A percentile compares a stretch with the other conserved stretches of the same genome.
Conservation (phyloP, 2,329 filamentous ascomycete genomes). For the Teratosphaeriaceae sp. region DNA sequence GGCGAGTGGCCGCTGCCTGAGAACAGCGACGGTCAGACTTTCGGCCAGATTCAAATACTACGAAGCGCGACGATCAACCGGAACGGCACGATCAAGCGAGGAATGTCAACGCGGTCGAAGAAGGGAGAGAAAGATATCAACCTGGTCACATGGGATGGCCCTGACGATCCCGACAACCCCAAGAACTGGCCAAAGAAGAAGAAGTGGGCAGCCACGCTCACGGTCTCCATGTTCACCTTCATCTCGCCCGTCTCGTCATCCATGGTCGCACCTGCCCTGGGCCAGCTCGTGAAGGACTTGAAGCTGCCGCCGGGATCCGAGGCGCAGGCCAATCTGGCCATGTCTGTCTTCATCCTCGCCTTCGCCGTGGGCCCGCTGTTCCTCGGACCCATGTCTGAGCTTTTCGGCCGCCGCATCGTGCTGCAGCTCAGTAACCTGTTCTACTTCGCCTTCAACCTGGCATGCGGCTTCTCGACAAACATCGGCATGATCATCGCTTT, state of each 20-base stretch:
- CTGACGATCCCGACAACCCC: conserved; percentile 41
- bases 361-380: conserved; percentile 33
- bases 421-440: conserved; percentile 31
- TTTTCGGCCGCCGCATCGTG: conserved; percentile 31
- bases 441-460: conserved; percentile 33
- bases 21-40: conserved; percentile 20
- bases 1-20: conserved; percentile 18
- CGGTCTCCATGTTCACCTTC: conserved; percentile 36
- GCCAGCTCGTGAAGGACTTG: conserved; percentile 23
- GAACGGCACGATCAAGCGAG: conserved; percentile 22
- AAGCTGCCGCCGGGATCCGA: conserved; percentile 13
- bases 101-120: conserved; percentile 21
- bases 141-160: conserved; percentile 40
- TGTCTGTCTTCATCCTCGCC: conserved; percentile 34
- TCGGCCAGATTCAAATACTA: conserved; percentile 26
- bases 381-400: conserved; percentile 31
- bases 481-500: conserved; percentile 30
- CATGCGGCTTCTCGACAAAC: conserved; percentile 29
- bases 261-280: conserved; percentile 33
- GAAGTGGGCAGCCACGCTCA: conserved; percentile 40
- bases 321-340: conserved; percentile 20
- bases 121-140: conserved; percentile 28
- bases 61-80: conserved; percentile 18
- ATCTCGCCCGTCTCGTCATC: conserved; percentile 33
- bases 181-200: conserved; percentile 39